phyloP scores from a whole-genome alignment of 495 filamentous ascomycete genomes.

The Wilcoxina mikolae region DNA sequence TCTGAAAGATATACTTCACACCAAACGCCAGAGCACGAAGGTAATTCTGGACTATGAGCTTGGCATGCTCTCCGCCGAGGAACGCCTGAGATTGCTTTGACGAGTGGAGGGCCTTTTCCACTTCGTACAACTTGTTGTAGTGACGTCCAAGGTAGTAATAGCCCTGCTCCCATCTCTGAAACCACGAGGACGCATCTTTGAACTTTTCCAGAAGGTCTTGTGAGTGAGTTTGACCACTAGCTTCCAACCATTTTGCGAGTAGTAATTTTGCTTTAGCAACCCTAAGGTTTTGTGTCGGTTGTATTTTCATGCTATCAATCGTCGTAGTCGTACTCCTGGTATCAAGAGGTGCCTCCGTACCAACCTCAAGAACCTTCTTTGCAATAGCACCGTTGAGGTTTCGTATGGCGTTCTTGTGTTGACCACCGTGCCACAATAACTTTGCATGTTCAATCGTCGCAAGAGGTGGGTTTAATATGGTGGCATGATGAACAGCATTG shows the following conservation, averaged over 20 bases:
- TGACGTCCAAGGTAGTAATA: constrained; percentile 94
- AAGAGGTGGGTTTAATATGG: constrained; percentile 63
- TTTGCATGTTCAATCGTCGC: constrained; percentile 85
- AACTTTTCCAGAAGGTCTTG: constrained; percentile 63
- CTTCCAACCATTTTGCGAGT: constrained; percentile 92
- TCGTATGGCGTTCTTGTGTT: constrained; percentile 90
- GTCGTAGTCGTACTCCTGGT: constrained; percentile 14
- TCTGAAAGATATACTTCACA: constrained; percentile 89
- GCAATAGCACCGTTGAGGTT: constrained; percentile 69
- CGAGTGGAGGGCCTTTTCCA: constrained; percentile 60
- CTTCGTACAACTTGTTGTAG: constrained; percentile 91
- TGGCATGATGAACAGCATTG: constrained; percentile 81
- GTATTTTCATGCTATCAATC: constrained; percentile 21
- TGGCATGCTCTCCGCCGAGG: constrained; percentile 63
- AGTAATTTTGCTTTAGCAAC: constrained; percentile 52
- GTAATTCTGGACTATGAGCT: constrained; percentile 86
- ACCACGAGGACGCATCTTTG: constrained; percentile 41
- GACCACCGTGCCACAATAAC: constrained; percentile 85
- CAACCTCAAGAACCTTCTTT: constrained; percentile 45
- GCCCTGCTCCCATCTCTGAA: constrained; percentile 73
- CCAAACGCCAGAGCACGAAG: constrained; percentile 71
- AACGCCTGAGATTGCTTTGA: constrained; percentile 44
- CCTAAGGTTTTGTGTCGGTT: not conserved
- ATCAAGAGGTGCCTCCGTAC: not conserved
- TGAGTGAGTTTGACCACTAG: constrained; percentile 76